Percentiles rank a stretch among this genome's conserved stretches.
Evolutionary conservation across 495 filamentous ascomycete species (phyloP).

Genomic region (Penicillium malachiteum): DNA sequence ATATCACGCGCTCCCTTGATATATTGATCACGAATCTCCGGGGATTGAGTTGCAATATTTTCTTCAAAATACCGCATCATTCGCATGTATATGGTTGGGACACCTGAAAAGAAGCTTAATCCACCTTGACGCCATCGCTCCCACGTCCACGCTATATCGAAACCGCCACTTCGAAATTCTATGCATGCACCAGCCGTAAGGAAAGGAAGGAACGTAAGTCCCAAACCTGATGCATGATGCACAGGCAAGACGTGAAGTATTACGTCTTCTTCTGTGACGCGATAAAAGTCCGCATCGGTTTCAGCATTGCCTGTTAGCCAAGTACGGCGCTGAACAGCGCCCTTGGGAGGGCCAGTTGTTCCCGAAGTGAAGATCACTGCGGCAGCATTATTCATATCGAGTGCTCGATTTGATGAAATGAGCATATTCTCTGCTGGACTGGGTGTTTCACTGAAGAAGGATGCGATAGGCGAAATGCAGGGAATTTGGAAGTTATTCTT

Average conservation of each 20-base stretch:
- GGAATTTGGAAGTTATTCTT: conserved; percentile 17
- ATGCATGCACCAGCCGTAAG: conserved; percentile 42
- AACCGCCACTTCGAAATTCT: conserved; percentile 47
- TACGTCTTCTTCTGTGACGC: conserved; percentile 25
- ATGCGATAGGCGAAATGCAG: conserved; percentile 21
- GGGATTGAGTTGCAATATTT: conserved; percentile 17
- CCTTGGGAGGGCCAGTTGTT: conserved; percentile 47
- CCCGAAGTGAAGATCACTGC: conserved; percentile 46
- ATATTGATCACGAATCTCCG: conserved; percentile 30
- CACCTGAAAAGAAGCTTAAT: conserved; percentile 48
- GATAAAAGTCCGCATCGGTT: conserved; percentile 27
- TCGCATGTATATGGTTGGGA: conserved; percentile 53
- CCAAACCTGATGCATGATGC: conserved; percentile 49
- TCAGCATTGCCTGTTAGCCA: conserved; percentile 29
- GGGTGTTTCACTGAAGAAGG: conserved; percentile 13
- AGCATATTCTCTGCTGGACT: conserved; percentile 10
- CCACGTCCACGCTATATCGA: conserved; percentile 50
- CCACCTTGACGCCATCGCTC: conserved; percentile 44
- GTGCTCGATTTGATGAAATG: conserved; percentile 26
- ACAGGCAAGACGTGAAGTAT: conserved; percentile 45
- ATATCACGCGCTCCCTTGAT: conserved; percentile 38
- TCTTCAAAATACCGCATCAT: conserved; percentile 48
- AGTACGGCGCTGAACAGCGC: conserved; percentile 37
- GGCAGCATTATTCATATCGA: conserved; percentile 26
- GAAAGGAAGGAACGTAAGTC: conserved; percentile 47